Evolutionary conservation across 2,329 filamentous ascomycete species (phyloP).

Genomic region (Botrytis sinoallii): DNA sequence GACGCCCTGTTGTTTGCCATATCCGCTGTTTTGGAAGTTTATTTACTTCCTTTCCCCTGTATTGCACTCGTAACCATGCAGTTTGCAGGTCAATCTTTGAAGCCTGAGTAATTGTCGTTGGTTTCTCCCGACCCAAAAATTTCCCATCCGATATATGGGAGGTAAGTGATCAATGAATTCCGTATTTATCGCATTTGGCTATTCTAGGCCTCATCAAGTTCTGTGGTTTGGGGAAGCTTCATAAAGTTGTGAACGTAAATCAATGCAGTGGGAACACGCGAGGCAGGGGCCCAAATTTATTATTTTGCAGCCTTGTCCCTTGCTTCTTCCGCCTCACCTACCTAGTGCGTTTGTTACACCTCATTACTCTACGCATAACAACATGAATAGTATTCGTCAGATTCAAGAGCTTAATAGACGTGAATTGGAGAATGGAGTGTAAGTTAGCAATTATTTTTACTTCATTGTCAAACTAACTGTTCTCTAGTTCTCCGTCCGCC

Average conservation of each 20-base stretch:
- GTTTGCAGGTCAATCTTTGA: conserved; percentile 6
- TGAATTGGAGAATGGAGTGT: conserved; percentile 87
- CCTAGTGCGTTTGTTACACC: neutral
- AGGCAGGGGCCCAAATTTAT: conserved; percentile 19
- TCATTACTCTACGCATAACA: neutral
- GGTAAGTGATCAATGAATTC: conserved; percentile 1
- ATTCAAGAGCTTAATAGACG: conserved; percentile 91
- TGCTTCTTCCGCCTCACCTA: conserved; percentile 5
- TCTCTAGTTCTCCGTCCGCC: conserved; percentile 68
- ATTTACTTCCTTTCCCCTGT: conserved; percentile 20
- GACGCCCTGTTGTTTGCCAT: conserved; percentile 38
- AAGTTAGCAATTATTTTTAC: conserved; percentile 39
- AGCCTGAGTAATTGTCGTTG: conserved; percentile 10
- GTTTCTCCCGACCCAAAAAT: conserved; percentile 1
- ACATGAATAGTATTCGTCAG: conserved; percentile 90
- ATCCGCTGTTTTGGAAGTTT: conserved; percentile 14
- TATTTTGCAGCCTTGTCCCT: conserved; percentile 14
- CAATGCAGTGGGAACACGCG: conserved; percentile 19
- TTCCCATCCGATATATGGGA: conserved; percentile 1
- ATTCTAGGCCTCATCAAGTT: conserved; percentile 13
- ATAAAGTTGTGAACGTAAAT: conserved; percentile 27
- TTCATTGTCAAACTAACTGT: conserved; percentile 18
- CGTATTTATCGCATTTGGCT: conserved; percentile 18
- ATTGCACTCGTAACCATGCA: conserved; percentile 18
- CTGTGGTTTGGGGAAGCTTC: conserved; percentile 18